These are phyloP conservation scores for Aspergillus funiculosus DNA, from an alignment of 495 filamentous ascomycete genomes.

Conservation along the genomic window DNA sequence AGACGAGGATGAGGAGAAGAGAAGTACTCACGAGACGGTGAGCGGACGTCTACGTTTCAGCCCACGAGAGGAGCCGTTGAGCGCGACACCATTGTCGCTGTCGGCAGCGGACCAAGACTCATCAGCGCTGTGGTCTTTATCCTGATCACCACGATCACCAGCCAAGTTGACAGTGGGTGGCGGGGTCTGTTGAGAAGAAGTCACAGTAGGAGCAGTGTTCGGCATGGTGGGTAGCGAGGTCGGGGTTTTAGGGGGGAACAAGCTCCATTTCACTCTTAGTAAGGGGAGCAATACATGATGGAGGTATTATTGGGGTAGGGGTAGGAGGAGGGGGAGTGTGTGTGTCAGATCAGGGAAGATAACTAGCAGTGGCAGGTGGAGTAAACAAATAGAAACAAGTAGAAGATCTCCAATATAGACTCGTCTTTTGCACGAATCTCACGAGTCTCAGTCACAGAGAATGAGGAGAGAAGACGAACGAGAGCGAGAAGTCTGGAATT, in stretches of 20 bases:
- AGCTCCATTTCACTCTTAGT: slow-evolving; percentile 27
- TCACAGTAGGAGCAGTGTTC: slow-evolving; percentile 26
- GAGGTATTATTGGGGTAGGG: too few relatives aligned
- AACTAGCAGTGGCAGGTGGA: slow-evolving; percentile 5
- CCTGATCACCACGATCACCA: slow-evolving; percentile 19
- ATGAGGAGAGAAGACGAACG: slow-evolving; percentile 11
- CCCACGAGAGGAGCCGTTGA: slow-evolving; percentile 31
- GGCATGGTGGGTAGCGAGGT: slow-evolving; percentile 41
- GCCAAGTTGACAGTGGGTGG: slow-evolving; percentile 20
- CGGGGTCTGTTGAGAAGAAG: slow-evolving; percentile 23
- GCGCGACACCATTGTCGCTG: slow-evolving; percentile 29
- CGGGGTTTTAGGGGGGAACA: slow-evolving; percentile 11
- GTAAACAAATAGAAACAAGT: slow-evolving; percentile 4
- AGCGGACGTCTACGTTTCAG: slow-evolving; percentile 44
- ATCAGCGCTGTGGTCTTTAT: slow-evolving; percentile 34
- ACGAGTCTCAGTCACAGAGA: background rate
- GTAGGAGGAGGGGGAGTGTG: background rate
- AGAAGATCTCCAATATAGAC: slow-evolving; percentile 11
- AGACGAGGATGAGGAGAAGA: background rate
- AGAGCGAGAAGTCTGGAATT: slow-evolving; percentile 3
- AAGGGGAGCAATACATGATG: slow-evolving; percentile 11
- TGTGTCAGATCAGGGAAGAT: slow-evolving; percentile 6
- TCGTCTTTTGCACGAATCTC: background rate
- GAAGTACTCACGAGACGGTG: slow-evolving; percentile 39
- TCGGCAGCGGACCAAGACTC: slow-evolving; percentile 37